Percentiles rank a stretch among this genome's conserved stretches.
phyloP scores from a whole-genome alignment of 352 stramenopile genomes.

The Pythium monospermum region DNA sequence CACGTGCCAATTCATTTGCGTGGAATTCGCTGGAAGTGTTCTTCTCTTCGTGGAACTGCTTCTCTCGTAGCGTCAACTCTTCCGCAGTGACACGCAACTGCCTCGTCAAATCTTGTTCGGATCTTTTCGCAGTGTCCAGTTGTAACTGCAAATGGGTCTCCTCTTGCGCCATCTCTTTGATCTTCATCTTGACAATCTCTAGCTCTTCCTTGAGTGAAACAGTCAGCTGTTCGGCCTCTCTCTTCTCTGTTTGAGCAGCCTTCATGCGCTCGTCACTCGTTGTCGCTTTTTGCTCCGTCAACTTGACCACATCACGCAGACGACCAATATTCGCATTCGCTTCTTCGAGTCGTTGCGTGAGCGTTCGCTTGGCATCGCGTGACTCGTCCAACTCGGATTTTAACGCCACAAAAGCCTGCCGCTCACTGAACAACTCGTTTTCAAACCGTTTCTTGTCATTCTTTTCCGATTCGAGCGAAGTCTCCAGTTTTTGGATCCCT shows the following conservation, averaged over 20 bases:
- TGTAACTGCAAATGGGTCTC: constrained; percentile 6
- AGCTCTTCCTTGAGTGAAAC: neutral
- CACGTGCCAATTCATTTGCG: constrained; percentile 3
- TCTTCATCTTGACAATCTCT: neutral
- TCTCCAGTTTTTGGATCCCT: constrained; percentile 66
- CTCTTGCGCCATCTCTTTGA: neutral
- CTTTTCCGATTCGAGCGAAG: constrained; percentile 37
- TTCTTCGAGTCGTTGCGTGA: constrained; percentile 59
- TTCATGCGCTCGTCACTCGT: constrained; percentile 28
- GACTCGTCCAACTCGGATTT: constrained; percentile 48
- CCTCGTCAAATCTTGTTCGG: neutral
- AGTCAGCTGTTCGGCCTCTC: neutral
- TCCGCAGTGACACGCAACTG: constrained; percentile 1
- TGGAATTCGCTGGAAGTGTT: constrained; percentile 2
- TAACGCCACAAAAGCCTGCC: constrained; percentile 44
- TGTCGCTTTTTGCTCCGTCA: constrained; percentile 25
- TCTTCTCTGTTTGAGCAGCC: constrained; percentile 3
- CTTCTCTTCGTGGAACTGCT: constrained; percentile 2
- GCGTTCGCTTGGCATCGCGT: constrained; percentile 35
- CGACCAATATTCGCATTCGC: constrained; percentile 63
- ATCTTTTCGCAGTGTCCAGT: neutral
- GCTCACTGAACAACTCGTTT: constrained; percentile 43
- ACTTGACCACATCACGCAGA: constrained; percentile 45
- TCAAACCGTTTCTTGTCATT: constrained; percentile 48
- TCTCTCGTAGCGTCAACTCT: constrained; percentile 2